A percentile compares a stretch with the other conserved stretches of the same genome.
phyloP scores from a whole-genome alignment of 2,329 filamentous ascomycete genomes.

The Pseudogymnoascus verrucosus region DNA sequence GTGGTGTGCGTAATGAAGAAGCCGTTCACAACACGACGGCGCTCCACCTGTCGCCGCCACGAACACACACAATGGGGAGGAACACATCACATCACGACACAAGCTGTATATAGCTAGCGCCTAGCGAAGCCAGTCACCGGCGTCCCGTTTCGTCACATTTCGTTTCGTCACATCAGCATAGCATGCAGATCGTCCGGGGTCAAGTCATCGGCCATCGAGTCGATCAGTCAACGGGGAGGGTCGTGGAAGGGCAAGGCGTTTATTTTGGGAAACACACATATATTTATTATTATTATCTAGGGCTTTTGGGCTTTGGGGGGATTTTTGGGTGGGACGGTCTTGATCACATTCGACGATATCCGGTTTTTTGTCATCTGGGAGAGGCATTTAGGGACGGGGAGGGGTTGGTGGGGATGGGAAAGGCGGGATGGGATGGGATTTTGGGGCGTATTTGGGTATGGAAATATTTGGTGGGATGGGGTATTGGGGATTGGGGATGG shows the following conservation, averaged over 20 bases:
- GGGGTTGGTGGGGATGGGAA: background rate
- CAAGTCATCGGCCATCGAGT: too few relatives aligned
- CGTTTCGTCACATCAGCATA: too few relatives aligned
- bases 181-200: too few relatives aligned
- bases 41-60: background rate
- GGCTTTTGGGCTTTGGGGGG: too few relatives aligned
- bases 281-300: too few relatives aligned
- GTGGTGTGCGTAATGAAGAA: background rate
- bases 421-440: background rate
- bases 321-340: too few relatives aligned
- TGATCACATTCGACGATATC: background rate
- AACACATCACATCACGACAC: background rate
- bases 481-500: background rate
- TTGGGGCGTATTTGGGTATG: background rate
- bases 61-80: background rate
- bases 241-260: too few relatives aligned
- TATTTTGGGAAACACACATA: too few relatives aligned
- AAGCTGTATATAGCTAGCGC: background rate
- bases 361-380: background rate
- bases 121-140: too few relatives aligned
- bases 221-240: too few relatives aligned
- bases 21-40: background rate
- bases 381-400: background rate
- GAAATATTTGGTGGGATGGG: background rate
- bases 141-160: too few relatives aligned